Evolutionary conservation across 1,284 basidiomycete genomes (phyloP).

Genomic region (Trichosporon faecale): DNA sequence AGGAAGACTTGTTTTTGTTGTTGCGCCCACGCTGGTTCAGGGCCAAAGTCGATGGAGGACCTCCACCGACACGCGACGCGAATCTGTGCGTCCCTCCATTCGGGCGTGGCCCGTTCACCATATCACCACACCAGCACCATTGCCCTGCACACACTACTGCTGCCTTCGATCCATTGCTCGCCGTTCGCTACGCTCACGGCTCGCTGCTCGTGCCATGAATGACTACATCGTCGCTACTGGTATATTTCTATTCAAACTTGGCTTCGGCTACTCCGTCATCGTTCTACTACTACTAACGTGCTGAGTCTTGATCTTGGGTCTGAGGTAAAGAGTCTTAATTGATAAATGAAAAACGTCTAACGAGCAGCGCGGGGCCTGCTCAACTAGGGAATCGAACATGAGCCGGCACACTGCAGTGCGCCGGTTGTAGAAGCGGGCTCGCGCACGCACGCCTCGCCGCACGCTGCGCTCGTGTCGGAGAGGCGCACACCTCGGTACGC

Average conservation of each 20-base stretch:
- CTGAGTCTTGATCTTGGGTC: neutral
- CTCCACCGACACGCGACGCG: neutral
- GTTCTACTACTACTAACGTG: neutral
- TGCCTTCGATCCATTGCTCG: no score
- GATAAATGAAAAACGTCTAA: neutral
- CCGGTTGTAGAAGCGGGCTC: neutral
- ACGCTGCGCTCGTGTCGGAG: no score
- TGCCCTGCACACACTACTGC: no score
- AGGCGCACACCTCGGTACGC: neutral
- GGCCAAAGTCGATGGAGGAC: neutral
- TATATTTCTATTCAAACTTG: neutral
- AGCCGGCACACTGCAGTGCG: neutral
- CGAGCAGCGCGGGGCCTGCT: neutral
- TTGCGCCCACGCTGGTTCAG: neutral
- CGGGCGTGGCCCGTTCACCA: neutral
- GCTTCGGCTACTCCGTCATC: neutral
- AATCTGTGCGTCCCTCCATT: no score
- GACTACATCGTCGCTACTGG: neutral
- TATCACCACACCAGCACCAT: neutral
- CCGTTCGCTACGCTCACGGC: neutral
- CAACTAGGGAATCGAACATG: constrained; percentile 1
- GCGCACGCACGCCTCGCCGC: no score
- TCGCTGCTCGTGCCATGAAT: neutral
- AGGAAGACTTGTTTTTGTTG: neutral
- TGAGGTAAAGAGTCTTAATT: neutral